Evolutionary conservation across 306 rosid genomes (phyloP).

Genomic region (Cicer cuneatum): DNA sequence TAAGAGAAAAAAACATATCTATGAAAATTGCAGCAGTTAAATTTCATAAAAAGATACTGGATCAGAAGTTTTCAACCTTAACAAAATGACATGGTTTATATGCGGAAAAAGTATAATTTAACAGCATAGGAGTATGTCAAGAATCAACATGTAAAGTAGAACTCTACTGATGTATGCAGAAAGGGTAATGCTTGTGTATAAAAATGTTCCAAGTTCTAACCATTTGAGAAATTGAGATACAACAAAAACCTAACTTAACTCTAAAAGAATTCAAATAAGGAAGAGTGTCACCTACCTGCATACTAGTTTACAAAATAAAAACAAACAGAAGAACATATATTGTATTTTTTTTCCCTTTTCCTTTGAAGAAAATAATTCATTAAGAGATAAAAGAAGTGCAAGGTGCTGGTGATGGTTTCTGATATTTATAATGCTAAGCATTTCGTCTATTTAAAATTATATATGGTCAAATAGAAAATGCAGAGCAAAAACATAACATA

Average conservation of each 20-base stretch:
- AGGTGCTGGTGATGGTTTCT: constrained; percentile 13
- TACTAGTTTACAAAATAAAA: background rate
- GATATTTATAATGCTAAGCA: constrained; percentile 7
- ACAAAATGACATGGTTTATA: constrained; percentile 20
- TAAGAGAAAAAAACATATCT: too few species aligned
- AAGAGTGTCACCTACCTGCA: background rate
- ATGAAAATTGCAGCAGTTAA: background rate
- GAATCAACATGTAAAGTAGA: background rate
- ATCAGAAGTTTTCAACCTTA: background rate
- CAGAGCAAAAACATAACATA: background rate
- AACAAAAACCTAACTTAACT: background rate
- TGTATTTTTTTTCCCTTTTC: background rate
- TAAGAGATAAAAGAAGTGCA: constrained; percentile 22
- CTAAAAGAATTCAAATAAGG: background rate
- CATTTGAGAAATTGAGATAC: background rate
- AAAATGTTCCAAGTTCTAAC: background rate
- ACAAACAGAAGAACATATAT: background rate
- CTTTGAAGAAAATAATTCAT: constrained; percentile 3
- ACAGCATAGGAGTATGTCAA: background rate
- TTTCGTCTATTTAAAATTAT: constrained; percentile 12
- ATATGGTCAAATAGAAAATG: constrained; percentile 2
- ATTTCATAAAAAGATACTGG: constrained; percentile 16
- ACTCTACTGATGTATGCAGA: background rate
- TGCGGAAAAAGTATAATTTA: background rate
- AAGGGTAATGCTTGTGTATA: background rate